Evolutionary conservation across 441 rosid genomes (phyloP).

Genomic region (Biscutella laevigata): DNA sequence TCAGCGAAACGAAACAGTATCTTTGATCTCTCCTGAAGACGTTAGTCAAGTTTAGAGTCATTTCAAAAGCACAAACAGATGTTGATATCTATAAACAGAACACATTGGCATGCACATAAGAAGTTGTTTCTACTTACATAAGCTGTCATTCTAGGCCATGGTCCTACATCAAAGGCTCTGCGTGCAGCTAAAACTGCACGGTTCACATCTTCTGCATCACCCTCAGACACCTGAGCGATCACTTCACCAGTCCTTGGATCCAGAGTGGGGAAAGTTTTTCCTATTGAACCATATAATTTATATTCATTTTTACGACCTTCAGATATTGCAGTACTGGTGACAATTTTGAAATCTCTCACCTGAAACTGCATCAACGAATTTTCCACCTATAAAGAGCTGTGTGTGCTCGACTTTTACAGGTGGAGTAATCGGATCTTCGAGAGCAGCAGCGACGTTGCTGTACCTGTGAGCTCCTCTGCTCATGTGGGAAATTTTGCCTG

Average conservation of each 20-base stretch:
- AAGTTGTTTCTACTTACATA: constrained; percentile 18
- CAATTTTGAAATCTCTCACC: constrained; percentile 26
- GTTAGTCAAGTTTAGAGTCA: neutral
- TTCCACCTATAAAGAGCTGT: constrained; percentile 53
- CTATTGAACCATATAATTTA: constrained; percentile 1
- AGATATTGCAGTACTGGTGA: too few species aligned
- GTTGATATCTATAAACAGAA: neutral
- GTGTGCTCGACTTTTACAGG: constrained; percentile 42
- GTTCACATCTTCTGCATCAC: constrained; percentile 42
- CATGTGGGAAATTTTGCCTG: constrained; percentile 31
- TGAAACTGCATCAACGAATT: constrained; percentile 61
- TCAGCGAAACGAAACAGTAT: constrained; percentile 50
- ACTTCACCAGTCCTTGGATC: constrained; percentile 44
- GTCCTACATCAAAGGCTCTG: constrained; percentile 45
- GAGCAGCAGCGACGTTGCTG: constrained; percentile 34
- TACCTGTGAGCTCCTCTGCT: constrained; percentile 32
- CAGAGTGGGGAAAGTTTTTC: constrained; percentile 34
- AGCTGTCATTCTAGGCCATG: constrained; percentile 49
- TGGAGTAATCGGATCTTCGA: constrained; percentile 44
- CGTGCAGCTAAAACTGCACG: constrained; percentile 44
- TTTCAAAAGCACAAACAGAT: neutral
- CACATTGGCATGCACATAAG: neutral
- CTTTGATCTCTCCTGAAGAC: constrained; percentile 43
- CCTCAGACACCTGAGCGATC: constrained; percentile 47
- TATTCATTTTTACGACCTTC: neutral